Evolutionary conservation across 441 rosid species (phyloP), one percentile per base, ranked within the genome.

Genomic region (Eutrema salsugineum): DNA sequence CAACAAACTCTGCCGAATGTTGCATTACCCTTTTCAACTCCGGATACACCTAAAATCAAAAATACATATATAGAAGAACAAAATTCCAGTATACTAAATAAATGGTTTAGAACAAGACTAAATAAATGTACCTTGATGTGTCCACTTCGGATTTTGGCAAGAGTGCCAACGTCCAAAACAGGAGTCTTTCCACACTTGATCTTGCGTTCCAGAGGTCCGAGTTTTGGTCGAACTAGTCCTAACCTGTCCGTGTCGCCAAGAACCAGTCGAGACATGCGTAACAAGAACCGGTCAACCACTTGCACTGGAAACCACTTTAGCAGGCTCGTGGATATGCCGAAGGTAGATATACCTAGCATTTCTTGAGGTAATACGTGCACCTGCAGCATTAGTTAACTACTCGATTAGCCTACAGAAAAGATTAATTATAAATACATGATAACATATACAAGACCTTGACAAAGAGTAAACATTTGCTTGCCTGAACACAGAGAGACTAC

Each of bases 321-420:
- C 55, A 92, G 61, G 79, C 85, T 83, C 84, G 86, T 86, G 53
- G 93, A 78, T 46, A 92, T 36, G 7, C 88, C 94, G 57, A 92
- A 92, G 68, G 95, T 92, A 39, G 98, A 90, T 55, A 59, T 65
- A 9, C 97, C 95, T 3, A 90, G 79, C 86, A 92, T 87, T 84
- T 90, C 87, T 72, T 84, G 98, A 11, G 97, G 98, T 80, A 92
- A 80, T 66, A 92, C 86, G 82, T 92, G 98, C 79, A 92, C 89
- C 97, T 92, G 81, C 65, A 75, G 68, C 63, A 40, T 67, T 72
- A 48, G 22, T 19, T 1, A 1, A 68, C 16, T 44, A 56, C 6
- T 30, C 33, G 59, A 65, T 77, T 78, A 87, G 82, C 90, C 73
- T 7, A 50, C 30, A 48, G 4, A 47, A 5, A 63, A 16, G 20